Evolutionary conservation across 441 rosid species (phyloP), one percentile per base, ranked within the genome.

Genomic region (Gossypium aridum): DNA sequence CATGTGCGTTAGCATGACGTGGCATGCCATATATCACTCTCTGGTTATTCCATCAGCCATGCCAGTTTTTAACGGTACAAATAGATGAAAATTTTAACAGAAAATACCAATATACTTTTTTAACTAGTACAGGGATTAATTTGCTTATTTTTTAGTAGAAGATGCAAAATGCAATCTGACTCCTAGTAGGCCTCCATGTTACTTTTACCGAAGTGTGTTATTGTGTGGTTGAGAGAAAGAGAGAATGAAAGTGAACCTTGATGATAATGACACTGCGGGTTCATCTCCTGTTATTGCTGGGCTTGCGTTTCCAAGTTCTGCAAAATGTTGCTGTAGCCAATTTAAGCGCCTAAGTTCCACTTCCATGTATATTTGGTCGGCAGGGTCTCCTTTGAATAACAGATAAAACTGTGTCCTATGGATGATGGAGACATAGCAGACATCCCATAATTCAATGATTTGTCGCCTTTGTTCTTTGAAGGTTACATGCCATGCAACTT

Each of bases 311-410:
- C 98, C 99, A 64, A 87, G 89, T 80, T 94, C 97, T 39, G 98
- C 76, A 70, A 96, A 86, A 85, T 94, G 99, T 77, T 94, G 85
- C 83, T 94, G 97, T 87, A 96, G 75, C 99, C 99, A 96, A 54
- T 88, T 94, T 78, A 96, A 77, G 62, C 99, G 92, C 82, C 99
- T 85, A 49, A 96, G 97, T 89, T 96, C 99, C 49, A 96, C 98
- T 82, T 96, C 99, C 92, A 96, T 87, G 83, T 96, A 96, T 79
- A 94, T 94, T 80, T 94, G 97, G 82, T 96, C 99, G 7, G 99
- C 97, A 72, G 91, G 90, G 70, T 96, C 98, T n/a, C 99, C 99
- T 76, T 84, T 94, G 82, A 96, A 96, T 64, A 96, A 82, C 71
- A 94, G 83, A 80, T 96, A 96, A 78, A 96, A 96, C 55, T 96